These are phyloP conservation scores for Meira miltonrushii DNA, from an alignment of 1,284 basidiomycete genomes.

Conservation along the genomic window DNA sequence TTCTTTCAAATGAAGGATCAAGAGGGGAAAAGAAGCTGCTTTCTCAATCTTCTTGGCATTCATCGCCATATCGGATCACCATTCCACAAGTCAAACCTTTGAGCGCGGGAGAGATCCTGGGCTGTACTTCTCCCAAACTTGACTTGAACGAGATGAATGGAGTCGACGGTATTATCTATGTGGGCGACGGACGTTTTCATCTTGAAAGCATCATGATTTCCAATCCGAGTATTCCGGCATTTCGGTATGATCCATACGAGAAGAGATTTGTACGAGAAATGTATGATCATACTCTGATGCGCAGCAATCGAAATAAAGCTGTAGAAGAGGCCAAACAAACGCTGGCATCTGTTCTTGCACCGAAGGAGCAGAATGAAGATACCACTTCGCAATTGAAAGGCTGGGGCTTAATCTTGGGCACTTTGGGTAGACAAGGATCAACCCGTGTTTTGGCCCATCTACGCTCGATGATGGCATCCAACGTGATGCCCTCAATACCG, in stretches of 20 bases:
- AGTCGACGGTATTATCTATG: slow-evolving; percentile 59
- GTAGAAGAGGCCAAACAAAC: slow-evolving; percentile 57
- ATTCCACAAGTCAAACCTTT: slow-evolving; percentile 90
- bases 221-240: slow-evolving; percentile 90
- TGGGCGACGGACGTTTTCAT: slow-evolving; percentile 97
- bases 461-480: slow-evolving; percentile 20
- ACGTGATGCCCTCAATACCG: slow-evolving; percentile 66
- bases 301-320: slow-evolving; percentile 65
- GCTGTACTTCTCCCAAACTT: slow-evolving; percentile 85
- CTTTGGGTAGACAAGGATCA: slow-evolving; percentile 88
- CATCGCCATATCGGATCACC: slow-evolving; percentile 35
- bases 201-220: slow-evolving; percentile 99
- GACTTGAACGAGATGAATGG: slow-evolving; percentile 47
- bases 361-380: neutral
- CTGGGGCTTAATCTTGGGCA: slow-evolving; percentile 95
- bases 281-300: slow-evolving; percentile 87
- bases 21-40: neutral
- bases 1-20: slow-evolving; percentile 12
- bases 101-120: slow-evolving; percentile 91
- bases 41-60: slow-evolving; percentile 17
- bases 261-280: slow-evolving; percentile 91
- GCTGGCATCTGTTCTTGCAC: slow-evolving; percentile 14
- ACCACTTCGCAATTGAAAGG: slow-evolving; percentile 15
- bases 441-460: slow-evolving; percentile 65
- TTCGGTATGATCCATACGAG: slow-evolving; percentile 96